Base-by-base conservation (phyloP, 2,329 filamentous ascomycete species). In the Dothistroma pini region DNA sequence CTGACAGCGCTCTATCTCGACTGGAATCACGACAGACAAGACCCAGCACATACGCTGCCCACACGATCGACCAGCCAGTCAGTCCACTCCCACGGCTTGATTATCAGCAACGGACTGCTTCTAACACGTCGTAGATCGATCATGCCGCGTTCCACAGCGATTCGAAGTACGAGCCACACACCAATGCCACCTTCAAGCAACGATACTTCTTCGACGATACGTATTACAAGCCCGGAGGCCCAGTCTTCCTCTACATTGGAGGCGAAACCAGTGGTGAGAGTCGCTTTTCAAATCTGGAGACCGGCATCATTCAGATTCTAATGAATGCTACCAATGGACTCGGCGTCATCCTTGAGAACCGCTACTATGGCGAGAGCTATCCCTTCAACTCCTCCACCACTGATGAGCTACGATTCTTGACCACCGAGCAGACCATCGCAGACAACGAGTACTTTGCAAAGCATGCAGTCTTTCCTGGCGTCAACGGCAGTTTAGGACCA, bases 121-220 rank as follows among this genome's bases (percentile, higher is more conserved):
- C 32, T 34, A 12, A 54, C 12, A 10, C 21, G 4, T 7, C 14
- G 4, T 35, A 68, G 65, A 80, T 95, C 47, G 91, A 96, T 74
- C 90, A 95, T 72, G 51, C 51, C 12, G 14, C 10, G 19, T 95
- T 93, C 76, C 89, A 89, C 74, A 90, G 93, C 70, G 87, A 91
- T 58, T 83, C 85, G 0, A 78, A 81, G 52, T 95, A 96, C 71
- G 89, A 86, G 71, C 90, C 91, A 48, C 90, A 95, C 73, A 85
- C 83, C 9, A 78, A 88, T 65, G 86, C 75, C 25, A 83, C 77
- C 1, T 96, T 92, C 75, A 76, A 85, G 41, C 78, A 93, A 55
- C 84, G 90, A 14, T 96, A 95, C 78, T 95, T 88, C 87, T 91
- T 93, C 68, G 90, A 96, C 69, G 84, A 86, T 1, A 83, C 83